phyloP scores from a whole-genome alignment of 2,329 filamentous ascomycete species.

The Davidsoniella eucalypti region DNA sequence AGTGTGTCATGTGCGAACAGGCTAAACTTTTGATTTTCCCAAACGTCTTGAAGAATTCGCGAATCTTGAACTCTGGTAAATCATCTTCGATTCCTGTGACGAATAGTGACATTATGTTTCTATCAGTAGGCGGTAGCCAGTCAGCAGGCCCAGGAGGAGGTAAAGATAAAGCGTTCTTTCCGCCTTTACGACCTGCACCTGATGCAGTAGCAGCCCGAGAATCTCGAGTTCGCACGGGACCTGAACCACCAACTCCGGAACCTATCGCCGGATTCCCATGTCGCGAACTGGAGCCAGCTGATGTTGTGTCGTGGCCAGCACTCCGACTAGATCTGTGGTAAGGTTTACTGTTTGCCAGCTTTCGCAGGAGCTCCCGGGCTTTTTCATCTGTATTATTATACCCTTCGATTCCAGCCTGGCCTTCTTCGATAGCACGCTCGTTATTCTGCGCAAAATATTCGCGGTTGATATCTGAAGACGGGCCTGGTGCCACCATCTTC shows the following conservation, averaged over 20 bases:
- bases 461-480: constrained; percentile 80
- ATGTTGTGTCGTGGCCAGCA: constrained; percentile 40
- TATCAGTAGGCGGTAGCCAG: constrained; percentile 68
- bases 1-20: constrained; percentile 93
- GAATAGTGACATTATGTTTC: constrained; percentile 81
- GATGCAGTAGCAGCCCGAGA: constrained; percentile 33
- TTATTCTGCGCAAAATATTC: constrained; percentile 98
- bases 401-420: constrained; percentile 66
- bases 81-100: constrained; percentile 94
- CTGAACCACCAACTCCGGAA: constrained; percentile 45
- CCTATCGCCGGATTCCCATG: constrained; percentile 33
- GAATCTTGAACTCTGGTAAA: constrained; percentile 77
- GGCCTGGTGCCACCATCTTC: constrained; percentile 93
- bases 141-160: constrained; percentile 56
- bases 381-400: constrained; percentile 98
- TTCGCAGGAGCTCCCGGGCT: constrained; percentile 68
- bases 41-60: constrained; percentile 76
- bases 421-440: constrained; percentile 87
- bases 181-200: constrained; percentile 30
- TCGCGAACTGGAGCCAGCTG: constrained; percentile 17
- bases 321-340: constrained; percentile 82
- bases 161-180: constrained; percentile 23
- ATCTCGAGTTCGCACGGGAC: constrained; percentile 65
- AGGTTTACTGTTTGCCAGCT: constrained; percentile 80
- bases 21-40: constrained; percentile 85